Conservation (phyloP, 208 protist genomes). For the Acanthamoeba rhysodes region DNA sequence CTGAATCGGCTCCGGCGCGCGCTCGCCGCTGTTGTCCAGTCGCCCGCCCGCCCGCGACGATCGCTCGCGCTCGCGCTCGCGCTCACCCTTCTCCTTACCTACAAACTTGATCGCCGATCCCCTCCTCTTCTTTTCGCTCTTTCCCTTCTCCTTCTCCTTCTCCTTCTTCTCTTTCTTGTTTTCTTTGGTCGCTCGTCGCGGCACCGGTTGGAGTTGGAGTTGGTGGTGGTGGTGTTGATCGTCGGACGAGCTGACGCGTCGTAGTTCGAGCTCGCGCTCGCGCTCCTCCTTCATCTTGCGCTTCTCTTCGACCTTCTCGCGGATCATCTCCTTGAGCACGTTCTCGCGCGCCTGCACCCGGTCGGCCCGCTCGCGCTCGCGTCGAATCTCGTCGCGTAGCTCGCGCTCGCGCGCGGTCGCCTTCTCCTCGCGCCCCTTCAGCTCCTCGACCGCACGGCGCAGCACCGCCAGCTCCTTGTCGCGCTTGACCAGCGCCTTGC, state of each 20-base stretch:
- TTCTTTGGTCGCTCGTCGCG: background rate
- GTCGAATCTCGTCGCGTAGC: background rate
- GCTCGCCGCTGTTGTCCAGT: background rate
- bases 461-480: slow-evolving; percentile 12
- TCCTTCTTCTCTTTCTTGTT: background rate
- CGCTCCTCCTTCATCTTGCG: slow-evolving; percentile 28
- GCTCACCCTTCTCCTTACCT: background rate
- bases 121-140: background rate
- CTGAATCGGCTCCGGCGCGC: background rate
- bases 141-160: background rate
- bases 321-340: slow-evolving; percentile 22
- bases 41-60: background rate
- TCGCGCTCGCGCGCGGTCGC: background rate
- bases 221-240: background rate
- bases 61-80: background rate
- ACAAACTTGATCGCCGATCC: background rate
- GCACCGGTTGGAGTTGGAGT: background rate
- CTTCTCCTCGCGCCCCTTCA: background rate
- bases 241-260: too few species aligned
- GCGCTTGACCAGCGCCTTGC: slow-evolving; percentile 12
- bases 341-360: background rate
- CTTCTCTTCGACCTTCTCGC: slow-evolving; percentile 23
- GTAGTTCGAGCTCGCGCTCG: background rate
- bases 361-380: background rate
- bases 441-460: background rate